Evolutionary conservation across 768 basidiomycete genomes (phyloP).

Genomic region (Mycena galopus): DNA sequence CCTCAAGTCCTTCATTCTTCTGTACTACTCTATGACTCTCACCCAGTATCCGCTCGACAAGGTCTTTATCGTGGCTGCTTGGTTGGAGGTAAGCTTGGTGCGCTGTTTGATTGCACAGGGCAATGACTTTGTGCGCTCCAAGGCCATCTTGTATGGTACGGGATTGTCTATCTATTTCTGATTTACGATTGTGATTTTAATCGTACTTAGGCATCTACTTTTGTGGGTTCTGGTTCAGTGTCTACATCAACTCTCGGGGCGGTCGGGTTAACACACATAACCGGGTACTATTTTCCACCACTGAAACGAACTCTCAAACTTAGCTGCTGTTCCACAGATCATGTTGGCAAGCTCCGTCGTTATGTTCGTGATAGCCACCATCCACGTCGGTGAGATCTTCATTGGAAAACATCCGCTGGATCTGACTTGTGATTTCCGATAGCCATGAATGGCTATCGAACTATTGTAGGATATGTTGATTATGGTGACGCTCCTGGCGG

Average conservation of each 20-base stretch:
- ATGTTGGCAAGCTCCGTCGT: conserved; percentile 34
- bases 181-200: background rate
- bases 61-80: conserved; percentile 35
- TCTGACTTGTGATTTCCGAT: background rate
- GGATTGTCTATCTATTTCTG: too few relatives aligned
- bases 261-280: background rate
- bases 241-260: conserved; percentile 25
- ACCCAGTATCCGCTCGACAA: conserved; percentile 34
- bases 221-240: conserved; percentile 27
- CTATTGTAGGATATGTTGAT: conserved; percentile 32
- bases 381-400: conserved; percentile 29
- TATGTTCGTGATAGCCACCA: conserved; percentile 38
- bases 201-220: conserved; percentile 30
- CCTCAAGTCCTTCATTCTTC: too few relatives aligned
- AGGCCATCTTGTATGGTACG: background rate
- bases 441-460: conserved; percentile 33
- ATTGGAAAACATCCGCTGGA: background rate
- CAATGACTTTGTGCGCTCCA: background rate
- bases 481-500: conserved; percentile 25
- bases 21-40: background rate
- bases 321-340: conserved; percentile 11
- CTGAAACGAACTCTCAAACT: too few relatives aligned
- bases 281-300: too few relatives aligned
- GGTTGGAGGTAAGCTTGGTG: conserved; percentile 32
- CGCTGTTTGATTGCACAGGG: background rate